Percentiles rank a stretch among this genome's conserved stretches.
Conservation (phyloP, 495 filamentous ascomycete genomes). For the Penicillium roqueforti region DNA sequence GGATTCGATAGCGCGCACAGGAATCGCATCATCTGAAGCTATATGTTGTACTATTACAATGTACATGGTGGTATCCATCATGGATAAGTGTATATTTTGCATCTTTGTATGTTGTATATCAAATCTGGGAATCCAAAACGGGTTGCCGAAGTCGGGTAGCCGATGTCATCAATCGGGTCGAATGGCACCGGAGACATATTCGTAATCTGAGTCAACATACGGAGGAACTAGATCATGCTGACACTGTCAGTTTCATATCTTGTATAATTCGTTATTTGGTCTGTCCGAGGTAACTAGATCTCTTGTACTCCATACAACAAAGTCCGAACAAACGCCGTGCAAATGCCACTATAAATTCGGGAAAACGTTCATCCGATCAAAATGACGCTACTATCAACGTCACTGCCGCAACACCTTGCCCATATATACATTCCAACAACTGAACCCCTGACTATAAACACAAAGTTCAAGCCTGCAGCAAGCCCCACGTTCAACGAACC, state of each 20-base stretch:
- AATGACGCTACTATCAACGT: neutral
- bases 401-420: neutral
- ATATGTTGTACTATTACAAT: neutral
- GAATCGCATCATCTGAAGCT: neutral
- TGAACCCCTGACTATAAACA: neutral
- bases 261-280: too few relatives aligned
- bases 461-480: neutral
- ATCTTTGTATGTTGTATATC: neutral
- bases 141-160: slow-evolving; percentile 24
- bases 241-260: too few relatives aligned
- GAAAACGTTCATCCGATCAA: slow-evolving; percentile 25
- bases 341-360: neutral
- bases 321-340: too few relatives aligned
- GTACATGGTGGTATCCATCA: neutral
- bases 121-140: neutral
- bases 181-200: slow-evolving; percentile 8
- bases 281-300: neutral
- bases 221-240: too few relatives aligned
- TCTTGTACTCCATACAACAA: too few relatives aligned
- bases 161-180: slow-evolving; percentile 15
- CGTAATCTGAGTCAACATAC: neutral
- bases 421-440: neutral
- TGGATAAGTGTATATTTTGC: neutral
- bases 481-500: neutral
- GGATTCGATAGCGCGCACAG: slow-evolving; percentile 12